Evolutionary conservation across 345 rosid genomes (phyloP).

Genomic region (Acer campestre): DNA sequence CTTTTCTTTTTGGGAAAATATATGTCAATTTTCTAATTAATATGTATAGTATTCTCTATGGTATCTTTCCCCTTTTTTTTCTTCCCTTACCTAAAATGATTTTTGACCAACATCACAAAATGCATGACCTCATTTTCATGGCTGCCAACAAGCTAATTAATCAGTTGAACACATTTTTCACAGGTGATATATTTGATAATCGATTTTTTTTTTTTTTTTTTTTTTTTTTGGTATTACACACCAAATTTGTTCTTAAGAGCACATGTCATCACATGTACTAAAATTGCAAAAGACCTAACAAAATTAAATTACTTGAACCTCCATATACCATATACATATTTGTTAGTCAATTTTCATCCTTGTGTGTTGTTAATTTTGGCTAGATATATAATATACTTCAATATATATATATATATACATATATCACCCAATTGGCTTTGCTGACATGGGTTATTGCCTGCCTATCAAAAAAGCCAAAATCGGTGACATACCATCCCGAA

Average conservation of each 20-base stretch:
- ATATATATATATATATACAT: background rate
- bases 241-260: background rate
- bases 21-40: background rate
- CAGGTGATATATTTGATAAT: background rate
- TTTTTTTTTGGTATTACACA: background rate
- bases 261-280: background rate
- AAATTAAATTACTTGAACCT: background rate
- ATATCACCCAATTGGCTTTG: background rate
- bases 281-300: conserved; percentile 13
- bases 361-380: background rate
- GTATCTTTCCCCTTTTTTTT: background rate
- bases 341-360: background rate
- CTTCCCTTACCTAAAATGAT: background rate
- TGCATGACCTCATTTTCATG: background rate
- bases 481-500: background rate
- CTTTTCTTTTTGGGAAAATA: background rate
- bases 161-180: conserved; percentile 4
- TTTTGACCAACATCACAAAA: conserved; percentile 1
- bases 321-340: background rate
- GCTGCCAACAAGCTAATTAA: background rate
- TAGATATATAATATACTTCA: background rate
- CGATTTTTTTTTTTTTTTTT: no score
- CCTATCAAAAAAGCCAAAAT: background rate
- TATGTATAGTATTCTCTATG: background rate
- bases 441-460: background rate